Evolutionary conservation across 805 yeast species (phyloP).

Genomic region (Candida nonsorbophila): DNA sequence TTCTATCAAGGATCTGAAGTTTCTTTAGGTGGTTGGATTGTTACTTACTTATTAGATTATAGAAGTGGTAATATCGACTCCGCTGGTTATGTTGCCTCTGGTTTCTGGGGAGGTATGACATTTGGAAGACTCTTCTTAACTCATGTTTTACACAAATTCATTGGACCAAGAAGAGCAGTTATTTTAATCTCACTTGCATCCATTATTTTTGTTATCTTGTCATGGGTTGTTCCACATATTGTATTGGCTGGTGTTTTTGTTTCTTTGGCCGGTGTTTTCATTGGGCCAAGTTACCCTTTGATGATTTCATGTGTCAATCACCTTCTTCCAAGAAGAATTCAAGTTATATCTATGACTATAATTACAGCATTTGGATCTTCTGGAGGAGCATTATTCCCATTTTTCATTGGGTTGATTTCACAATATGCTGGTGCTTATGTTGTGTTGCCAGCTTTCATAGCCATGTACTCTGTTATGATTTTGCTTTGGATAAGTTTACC

Average conservation of each 20-base stretch:
- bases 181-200: conserved; percentile 27
- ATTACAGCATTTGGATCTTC: conserved; percentile 54
- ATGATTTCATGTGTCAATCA: conserved; percentile 39
- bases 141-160: conserved; percentile 25
- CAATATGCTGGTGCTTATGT: conserved; percentile 43
- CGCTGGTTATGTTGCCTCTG: conserved; percentile 62
- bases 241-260: conserved; percentile 43
- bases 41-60: conserved; percentile 54
- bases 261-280: conserved; percentile 50
- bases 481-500: conserved; percentile 13
- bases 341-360: conserved; percentile 44
- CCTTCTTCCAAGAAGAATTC: conserved; percentile 47
- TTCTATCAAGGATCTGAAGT: conserved; percentile 69
- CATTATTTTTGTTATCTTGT: conserved; percentile 31
- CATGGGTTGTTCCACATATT: conserved; percentile 46
- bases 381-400: conserved; percentile 55
- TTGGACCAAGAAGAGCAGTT: conserved; percentile 45
- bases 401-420: conserved; percentile 45
- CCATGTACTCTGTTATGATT: conserved; percentile 29
- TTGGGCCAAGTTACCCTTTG: conserved; percentile 63
- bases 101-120: conserved; percentile 70
- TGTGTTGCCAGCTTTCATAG: conserved; percentile 44
- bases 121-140: conserved; percentile 54
- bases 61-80: conserved; percentile 41
- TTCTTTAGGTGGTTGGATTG: conserved; percentile 68